Conservation (phyloP, 2,329 filamentous ascomycete genomes). For the Aspergillus sp. region DNA sequence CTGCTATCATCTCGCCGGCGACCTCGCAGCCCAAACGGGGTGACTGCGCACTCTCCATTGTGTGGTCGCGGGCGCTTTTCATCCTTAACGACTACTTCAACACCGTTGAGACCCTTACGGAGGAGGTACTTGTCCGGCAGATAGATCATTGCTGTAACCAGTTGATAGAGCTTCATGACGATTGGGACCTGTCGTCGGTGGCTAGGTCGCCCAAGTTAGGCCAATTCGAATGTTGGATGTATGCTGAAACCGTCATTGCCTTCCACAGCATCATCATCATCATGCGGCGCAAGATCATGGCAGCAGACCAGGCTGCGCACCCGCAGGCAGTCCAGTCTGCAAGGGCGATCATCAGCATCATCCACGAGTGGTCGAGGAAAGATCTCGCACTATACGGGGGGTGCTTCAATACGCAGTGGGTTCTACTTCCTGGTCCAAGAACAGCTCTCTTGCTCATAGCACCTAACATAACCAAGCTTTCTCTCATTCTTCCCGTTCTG, state of each 20-base stretch:
- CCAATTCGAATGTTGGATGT: not conserved
- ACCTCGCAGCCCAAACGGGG: not conserved
- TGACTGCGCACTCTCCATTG: not conserved
- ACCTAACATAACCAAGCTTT: not conserved
- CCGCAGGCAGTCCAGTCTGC: slow-evolving; percentile 6
- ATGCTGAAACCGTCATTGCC: not conserved
- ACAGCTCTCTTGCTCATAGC: not conserved
- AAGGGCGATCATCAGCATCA: not conserved
- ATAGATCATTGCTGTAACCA: not conserved
- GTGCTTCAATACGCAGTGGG: not conserved
- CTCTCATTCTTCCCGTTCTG: slow-evolving; percentile 9
- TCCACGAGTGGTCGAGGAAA: not conserved
- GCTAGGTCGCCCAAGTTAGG: not conserved
- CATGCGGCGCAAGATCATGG: not conserved
- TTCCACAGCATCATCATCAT: slow-evolving; percentile 5
- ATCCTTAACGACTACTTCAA: not conserved
- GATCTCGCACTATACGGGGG: not conserved
- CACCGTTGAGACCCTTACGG: not conserved
- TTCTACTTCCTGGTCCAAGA: not conserved
- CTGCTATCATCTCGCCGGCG: not conserved
- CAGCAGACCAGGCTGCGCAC: not conserved
- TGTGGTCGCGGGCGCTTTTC: not conserved
- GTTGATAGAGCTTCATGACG: not conserved
- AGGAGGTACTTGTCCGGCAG: not conserved
- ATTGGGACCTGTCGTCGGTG: slow-evolving; percentile 4